A percentile compares a stretch with the other conserved stretches of the same genome.
Conservation (phyloP, 306 rosid species). For the Potentilla sterilis region DNA sequence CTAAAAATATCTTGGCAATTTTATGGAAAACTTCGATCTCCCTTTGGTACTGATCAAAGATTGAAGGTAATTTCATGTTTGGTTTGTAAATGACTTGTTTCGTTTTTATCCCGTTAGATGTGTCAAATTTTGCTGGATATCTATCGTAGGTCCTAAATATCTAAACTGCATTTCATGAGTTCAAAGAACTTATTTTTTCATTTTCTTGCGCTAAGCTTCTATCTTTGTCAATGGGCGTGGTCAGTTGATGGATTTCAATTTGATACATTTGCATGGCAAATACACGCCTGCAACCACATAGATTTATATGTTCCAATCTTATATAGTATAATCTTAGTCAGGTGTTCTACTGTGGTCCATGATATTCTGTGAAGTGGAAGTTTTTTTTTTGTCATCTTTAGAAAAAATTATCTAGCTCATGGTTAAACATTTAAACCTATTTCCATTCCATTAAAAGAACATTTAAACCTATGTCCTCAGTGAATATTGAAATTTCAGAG, state of each 20-base stretch:
- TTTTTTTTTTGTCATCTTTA: neutral
- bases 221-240: neutral
- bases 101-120: neutral
- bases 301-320: neutral
- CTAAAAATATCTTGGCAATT: conserved; percentile 70
- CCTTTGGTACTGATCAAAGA: conserved; percentile 57
- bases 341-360: neutral
- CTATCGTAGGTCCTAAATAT: neutral
- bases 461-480: neutral
- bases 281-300: neutral
- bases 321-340: neutral
- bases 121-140: neutral
- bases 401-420: neutral
- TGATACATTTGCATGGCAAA: neutral
- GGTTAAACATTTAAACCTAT: neutral
- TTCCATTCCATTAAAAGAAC: too few relatives aligned
- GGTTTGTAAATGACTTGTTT: conserved; percentile 2
- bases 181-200: neutral
- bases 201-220: neutral
- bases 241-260: neutral
- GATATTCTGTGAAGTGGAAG: conserved; percentile 4
- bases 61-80: conserved; percentile 46
- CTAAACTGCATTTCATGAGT: neutral
- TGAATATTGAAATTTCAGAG: neutral
- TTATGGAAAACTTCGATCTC: conserved; percentile 79